Percentiles rank a stretch among this genome's conserved stretches.
Conservation (phyloP, 805 yeast species). For the Soucietia sequanensis region DNA sequence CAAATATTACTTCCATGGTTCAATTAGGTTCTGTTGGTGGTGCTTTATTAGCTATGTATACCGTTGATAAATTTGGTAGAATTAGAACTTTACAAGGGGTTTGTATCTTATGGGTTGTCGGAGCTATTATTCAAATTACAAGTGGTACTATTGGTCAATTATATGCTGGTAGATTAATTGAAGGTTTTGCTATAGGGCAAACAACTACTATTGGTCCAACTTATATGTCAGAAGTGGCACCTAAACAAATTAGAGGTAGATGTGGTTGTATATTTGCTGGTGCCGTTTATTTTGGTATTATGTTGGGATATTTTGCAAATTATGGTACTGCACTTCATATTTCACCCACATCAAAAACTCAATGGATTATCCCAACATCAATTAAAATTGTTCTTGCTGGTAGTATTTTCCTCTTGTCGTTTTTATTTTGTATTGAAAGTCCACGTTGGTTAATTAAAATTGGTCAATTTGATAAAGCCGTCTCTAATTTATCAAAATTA, state of each 20-base stretch:
- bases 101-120: slow-evolving; percentile 44
- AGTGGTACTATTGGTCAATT: slow-evolving; percentile 47
- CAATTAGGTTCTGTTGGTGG: slow-evolving; percentile 58
- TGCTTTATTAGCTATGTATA: slow-evolving; percentile 44
- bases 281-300: slow-evolving; percentile 55
- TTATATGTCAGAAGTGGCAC: slow-evolving; percentile 53
- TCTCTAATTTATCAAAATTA: slow-evolving; percentile 36
- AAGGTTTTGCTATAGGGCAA: slow-evolving; percentile 58
- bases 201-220: slow-evolving; percentile 57
- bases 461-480: slow-evolving; percentile 40
- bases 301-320: slow-evolving; percentile 48
- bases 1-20: slow-evolving; percentile 59
- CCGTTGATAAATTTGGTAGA: slow-evolving; percentile 53
- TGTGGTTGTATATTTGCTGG: slow-evolving; percentile 56
- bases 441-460: slow-evolving; percentile 53
- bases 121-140: slow-evolving; percentile 49
- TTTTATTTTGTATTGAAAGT: slow-evolving; percentile 44
- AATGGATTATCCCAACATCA: slow-evolving; percentile 55
- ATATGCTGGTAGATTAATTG: slow-evolving; percentile 54
- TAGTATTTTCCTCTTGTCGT: slow-evolving; percentile 39
- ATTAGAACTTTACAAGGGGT: slow-evolving; percentile 45
- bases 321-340: slow-evolving; percentile 53
- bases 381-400: slow-evolving; percentile 50
- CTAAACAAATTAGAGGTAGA: slow-evolving; percentile 51
- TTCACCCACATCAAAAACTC: slow-evolving; percentile 30